Conservation (phyloP, 2,329 filamentous ascomycete genomes). For the Pseudomassariella vexata region DNA sequence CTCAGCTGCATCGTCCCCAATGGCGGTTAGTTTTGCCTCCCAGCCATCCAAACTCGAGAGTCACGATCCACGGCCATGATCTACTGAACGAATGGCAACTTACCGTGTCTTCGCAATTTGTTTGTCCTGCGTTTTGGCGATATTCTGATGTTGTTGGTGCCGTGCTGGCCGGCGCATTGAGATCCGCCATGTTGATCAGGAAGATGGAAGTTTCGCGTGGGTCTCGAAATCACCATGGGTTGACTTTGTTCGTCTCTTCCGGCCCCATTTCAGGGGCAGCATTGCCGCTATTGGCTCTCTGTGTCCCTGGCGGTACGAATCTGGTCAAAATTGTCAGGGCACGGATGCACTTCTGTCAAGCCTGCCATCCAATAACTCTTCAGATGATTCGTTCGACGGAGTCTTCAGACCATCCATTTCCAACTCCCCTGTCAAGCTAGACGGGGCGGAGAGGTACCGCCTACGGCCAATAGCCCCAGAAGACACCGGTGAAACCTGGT, state of each 20-base stretch:
- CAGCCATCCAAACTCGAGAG: no score
- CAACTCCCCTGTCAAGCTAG: not conserved
- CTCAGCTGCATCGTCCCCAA: no score
- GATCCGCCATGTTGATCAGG: no score
- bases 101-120: no score
- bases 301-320: not conserved
- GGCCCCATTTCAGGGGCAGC: not conserved
- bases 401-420: not conserved
- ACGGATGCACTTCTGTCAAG: conserved; percentile 5
- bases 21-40: no score
- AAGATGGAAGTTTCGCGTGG: conserved; percentile 8
- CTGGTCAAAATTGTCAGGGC: conserved; percentile 1
- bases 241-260: no score
- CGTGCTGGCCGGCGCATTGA: no score
- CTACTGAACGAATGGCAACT: no score
- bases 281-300: conserved; percentile 1
- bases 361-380: conserved; percentile 4
- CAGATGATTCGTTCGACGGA: conserved; percentile 4
- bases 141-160: no score
- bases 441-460: not conserved
- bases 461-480: not conserved
- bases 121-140: no score
- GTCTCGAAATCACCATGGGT: no score
- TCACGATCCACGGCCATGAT: no score
- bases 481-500: not conserved